These are phyloP conservation scores for Phoma sp. DNA, from an alignment of 2,329 filamentous ascomycete genomes.

Conservation along the genomic window DNA sequence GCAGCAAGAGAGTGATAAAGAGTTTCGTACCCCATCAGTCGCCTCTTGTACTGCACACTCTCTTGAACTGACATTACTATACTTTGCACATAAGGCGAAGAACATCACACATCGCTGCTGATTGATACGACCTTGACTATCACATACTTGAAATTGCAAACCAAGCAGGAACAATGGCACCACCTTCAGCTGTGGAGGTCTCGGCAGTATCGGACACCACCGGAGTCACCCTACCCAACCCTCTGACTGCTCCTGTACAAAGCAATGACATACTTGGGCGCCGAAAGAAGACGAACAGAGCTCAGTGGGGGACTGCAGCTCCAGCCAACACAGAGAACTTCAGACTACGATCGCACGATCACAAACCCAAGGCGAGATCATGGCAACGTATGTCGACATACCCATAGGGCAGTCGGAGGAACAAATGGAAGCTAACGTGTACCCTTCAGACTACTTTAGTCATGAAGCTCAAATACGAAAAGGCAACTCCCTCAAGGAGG, in stretches of 20 bases:
- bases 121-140: background rate
- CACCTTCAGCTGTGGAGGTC: slow-evolving; percentile 50
- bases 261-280: slow-evolving; percentile 71
- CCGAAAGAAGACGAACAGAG: slow-evolving; percentile 72
- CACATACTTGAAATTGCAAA: background rate
- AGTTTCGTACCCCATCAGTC: slow-evolving; percentile 3
- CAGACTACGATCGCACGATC: slow-evolving; percentile 66
- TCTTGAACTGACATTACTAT: background rate
- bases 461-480: slow-evolving; percentile 62
- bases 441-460: slow-evolving; percentile 49
- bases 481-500: slow-evolving; percentile 75
- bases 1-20: slow-evolving; percentile 15
- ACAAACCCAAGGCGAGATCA: slow-evolving; percentile 77
- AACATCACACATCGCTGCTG: background rate
- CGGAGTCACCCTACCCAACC: slow-evolving; percentile 54
- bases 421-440: slow-evolving; percentile 1
- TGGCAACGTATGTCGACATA: slow-evolving; percentile 75
- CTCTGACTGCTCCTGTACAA: slow-evolving; percentile 59
- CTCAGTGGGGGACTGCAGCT: slow-evolving; percentile 77
- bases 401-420: background rate
- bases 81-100: background rate
- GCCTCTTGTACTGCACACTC: background rate
- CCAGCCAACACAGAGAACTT: slow-evolving; percentile 81
- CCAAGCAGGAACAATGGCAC: slow-evolving; percentile 31
- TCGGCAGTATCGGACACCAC: slow-evolving; percentile 56